Base-by-base conservation (phyloP, 192 early-diverging fungal genomes). In the Kickxella alabastrina region DNA sequence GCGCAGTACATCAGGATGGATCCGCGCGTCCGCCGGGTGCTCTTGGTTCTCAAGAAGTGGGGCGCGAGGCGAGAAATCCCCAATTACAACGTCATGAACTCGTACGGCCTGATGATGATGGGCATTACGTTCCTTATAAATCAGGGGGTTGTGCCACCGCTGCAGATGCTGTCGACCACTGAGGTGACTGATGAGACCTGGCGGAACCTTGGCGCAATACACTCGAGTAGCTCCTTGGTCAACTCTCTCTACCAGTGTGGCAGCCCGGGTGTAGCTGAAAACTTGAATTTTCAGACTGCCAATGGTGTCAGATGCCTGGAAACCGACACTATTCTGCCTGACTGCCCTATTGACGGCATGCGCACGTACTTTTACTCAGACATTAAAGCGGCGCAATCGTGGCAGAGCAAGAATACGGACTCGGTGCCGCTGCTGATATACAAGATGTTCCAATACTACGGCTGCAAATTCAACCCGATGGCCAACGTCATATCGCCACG, bases 101-200 rank as follows among this genome's bases (percentile, higher is more conserved):
- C 68, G 51, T 71, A 58, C 28, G 51, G 55, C 0, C 40, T 71
- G 14, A 12, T 55, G 50, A 59, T 71, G 68, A 63, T 71, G 60
- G 61, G 45, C 6, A 23, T 71, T 10, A 44, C 68, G 3, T 71
- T 59, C 22, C 52, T 71, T 15, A 47, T 63, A 8, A 18, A 36
- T 35, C 38, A 52, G 27, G 24, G 26, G 1, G 68, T 71, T 27
- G 42, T 71, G 6, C 68, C 68, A 17, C 68, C 68, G 12, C 34
- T 71, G 36, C 68, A 71, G 51, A 46, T 59, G 9, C 15, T 62
- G 25, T n/a, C 49, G 4, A 69, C 66, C 1, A 9, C n/a, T 7
- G 23, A 23, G n/a, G 38, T 54, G 3, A 28, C 18, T 6, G 2
- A 39, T 10, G 25, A 29, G 8, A 29, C 19, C 5, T 58, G 60